Evolutionary conservation across 225 moss, liverwort and hornwort species (phyloP).

Genomic region (Marchantia paleacea): DNA sequence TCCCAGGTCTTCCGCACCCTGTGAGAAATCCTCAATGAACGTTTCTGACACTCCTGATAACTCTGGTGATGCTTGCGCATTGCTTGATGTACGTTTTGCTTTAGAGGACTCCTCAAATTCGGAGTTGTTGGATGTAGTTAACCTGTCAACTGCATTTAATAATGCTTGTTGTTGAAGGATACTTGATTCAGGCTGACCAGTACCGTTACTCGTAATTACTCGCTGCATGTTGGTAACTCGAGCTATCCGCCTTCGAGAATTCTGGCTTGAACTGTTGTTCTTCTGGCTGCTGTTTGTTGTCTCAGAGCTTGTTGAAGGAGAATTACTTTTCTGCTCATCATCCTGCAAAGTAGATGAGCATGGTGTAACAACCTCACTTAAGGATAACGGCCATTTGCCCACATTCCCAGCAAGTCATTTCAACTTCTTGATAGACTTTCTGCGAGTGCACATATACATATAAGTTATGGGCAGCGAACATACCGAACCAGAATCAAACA

Average conservation of each 20-base stretch:
- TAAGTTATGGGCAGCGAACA: conserved; percentile 5
- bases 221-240: conserved; percentile 60
- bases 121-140: conserved; percentile 39
- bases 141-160: conserved; percentile 47
- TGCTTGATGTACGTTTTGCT: conserved; percentile 10
- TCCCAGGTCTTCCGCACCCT: conserved; percentile 25
- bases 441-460: background rate
- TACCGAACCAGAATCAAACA: conserved; percentile 86
- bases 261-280: conserved; percentile 66
- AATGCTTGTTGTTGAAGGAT: conserved; percentile 26
- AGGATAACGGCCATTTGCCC: background rate
- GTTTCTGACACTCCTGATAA: conserved; percentile 23
- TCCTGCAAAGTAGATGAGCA: conserved; percentile 45
- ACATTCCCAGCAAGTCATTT: background rate
- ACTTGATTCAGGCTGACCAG: conserved; percentile 44
- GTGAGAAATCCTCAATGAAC: conserved; percentile 16
- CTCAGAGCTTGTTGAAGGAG: conserved; percentile 60
- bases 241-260: conserved; percentile 54
- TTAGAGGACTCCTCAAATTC: conserved; percentile 31
- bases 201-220: conserved; percentile 45
- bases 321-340: conserved; percentile 69
- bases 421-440: background rate
- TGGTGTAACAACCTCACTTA: background rate
- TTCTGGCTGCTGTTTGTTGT: conserved; percentile 60
- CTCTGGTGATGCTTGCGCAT: conserved; percentile 13